Percentiles rank a stretch among this genome's conserved stretches.
phyloP scores from a whole-genome alignment of 257 asterid genomes.

The Apocynum venetum region DNA sequence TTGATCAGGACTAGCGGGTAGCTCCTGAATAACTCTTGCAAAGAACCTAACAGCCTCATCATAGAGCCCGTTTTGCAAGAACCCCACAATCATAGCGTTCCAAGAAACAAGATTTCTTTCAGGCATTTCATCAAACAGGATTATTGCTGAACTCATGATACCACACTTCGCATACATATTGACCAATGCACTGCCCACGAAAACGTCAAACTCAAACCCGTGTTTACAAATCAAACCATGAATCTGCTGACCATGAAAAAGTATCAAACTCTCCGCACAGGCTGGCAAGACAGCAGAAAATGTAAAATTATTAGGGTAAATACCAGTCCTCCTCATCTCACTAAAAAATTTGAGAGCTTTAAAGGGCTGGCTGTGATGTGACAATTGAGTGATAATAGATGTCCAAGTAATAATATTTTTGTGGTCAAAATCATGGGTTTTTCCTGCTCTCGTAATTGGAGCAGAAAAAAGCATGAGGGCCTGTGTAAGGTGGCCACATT shows the following conservation, averaged over 20 bases:
- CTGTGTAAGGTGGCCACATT: constrained; percentile 29
- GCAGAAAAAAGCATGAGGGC: constrained; percentile 34
- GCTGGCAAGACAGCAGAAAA: constrained; percentile 49
- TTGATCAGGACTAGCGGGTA: constrained; percentile 30
- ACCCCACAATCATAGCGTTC: constrained; percentile 47
- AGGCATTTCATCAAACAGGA: constrained; percentile 51
- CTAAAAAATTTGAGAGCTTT: constrained; percentile 35
- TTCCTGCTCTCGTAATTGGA: constrained; percentile 13
- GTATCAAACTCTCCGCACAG: constrained; percentile 27
- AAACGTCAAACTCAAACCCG: constrained; percentile 43
- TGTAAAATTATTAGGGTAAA: constrained; percentile 42
- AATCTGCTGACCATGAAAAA: constrained; percentile 35
- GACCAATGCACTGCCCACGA: constrained; percentile 44
- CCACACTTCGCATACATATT: constrained; percentile 42
- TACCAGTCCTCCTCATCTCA: constrained; percentile 39
- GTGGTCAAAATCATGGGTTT: constrained; percentile 18
- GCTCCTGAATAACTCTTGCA: constrained; percentile 24
- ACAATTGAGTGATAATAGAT: constrained; percentile 41
- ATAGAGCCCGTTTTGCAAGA: constrained; percentile 26
- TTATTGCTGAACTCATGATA: constrained; percentile 25
- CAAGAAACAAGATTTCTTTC: constrained; percentile 46
- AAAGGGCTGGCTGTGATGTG: constrained; percentile 25
- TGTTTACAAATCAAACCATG: constrained; percentile 36
- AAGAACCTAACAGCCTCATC: constrained; percentile 29
- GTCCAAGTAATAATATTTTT: constrained; percentile 47